Evolutionary conservation across 768 basidiomycete genomes (phyloP), one percentile per base, ranked within the genome.

Genomic region (Suillus fuscotomentosus): DNA sequence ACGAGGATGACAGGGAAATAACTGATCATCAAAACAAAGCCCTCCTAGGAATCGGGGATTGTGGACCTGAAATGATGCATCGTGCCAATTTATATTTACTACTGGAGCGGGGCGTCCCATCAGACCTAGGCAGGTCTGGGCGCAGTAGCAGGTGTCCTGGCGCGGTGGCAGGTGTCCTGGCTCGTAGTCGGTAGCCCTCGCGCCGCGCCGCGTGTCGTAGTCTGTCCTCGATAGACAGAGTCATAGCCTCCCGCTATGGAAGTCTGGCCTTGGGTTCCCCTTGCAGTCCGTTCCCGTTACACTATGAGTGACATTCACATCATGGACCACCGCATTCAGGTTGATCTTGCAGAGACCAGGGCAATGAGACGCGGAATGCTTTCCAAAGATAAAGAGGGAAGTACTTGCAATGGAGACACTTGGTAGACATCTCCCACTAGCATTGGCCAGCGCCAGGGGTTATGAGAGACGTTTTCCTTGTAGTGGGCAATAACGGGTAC

Each of bases 221-320:
- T 6, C 31, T 31, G 31, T 31, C 31, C 31, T 31, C 31, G 31
- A 31, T 31, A 31, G 31, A 31, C 0, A 31, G 31, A 31, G 31
- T 31, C 31, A 4, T 31, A 31, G 5, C 31, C 31, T 31, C 31
- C 31, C 31, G 31, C 31, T 31, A 31, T 31, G 0, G 31, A 31
- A 4, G 31, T 31, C 31, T 31, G 31, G 31, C 31, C 31, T 31
- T 31, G 31, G 31, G 31, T 31, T 31, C 31, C 31, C 31, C 31
- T 31, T 6, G 31, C 31, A 31, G 31, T 31, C 5, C 31, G 31
- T 31, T 31, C 5, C 31, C 31, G 31, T 6, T 31, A 31, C 31
- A 31, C 31, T 31, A 81, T 97, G 65, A 94, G 92, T 66, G 96
- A 99, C 72, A 84, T 91, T 68, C 97, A 97, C 71, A 95, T 84